These are phyloP conservation scores for Ophidiomyces ophidiicola DNA, from an alignment of 2,329 filamentous ascomycete species.

Conservation along the genomic window DNA sequence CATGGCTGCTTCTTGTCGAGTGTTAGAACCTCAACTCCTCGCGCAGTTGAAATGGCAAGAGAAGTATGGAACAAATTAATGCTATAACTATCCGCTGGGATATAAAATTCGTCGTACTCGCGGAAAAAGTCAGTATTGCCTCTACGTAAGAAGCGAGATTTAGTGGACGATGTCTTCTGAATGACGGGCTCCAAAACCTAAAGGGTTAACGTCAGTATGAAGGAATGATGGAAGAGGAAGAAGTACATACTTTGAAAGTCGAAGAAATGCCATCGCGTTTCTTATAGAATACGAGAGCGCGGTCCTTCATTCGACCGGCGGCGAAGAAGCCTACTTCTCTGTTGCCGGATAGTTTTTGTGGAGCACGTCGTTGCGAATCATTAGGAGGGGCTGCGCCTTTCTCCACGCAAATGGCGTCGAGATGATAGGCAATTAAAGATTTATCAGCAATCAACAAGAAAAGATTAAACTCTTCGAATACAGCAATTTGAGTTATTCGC, in stretches of 20 bases:
- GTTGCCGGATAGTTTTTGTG: constrained; percentile 72
- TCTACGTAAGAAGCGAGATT: constrained; percentile 53
- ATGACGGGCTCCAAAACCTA: constrained; percentile 87
- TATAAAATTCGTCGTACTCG: constrained; percentile 97
- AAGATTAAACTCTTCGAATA: constrained; percentile 88
- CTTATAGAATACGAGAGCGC: constrained; percentile 91
- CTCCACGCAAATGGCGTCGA: constrained; percentile 62
- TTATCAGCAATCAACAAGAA: constrained; percentile 87
- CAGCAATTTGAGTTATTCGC: constrained; percentile 80
- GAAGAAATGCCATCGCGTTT: constrained; percentile 85
- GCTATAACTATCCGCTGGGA: constrained; percentile 85
- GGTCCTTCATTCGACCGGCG: constrained; percentile 92
- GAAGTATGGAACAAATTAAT: constrained; percentile 95
- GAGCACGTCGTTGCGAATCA: constrained; percentile 71
- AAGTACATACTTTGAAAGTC: constrained; percentile 56
- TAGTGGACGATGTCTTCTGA: constrained; percentile 81
- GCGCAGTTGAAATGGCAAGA: constrained; percentile 78
- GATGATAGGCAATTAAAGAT: constrained; percentile 79
- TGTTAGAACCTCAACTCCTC: constrained; percentile 90
- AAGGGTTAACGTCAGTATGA: constrained; percentile 9
- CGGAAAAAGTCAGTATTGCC: constrained; percentile 90
- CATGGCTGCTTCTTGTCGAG: constrained; percentile 94
- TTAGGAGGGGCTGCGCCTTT: constrained; percentile 35
- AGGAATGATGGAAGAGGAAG: not conserved
- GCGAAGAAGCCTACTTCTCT: constrained; percentile 96